Percentiles rank a stretch among this genome's conserved stretches.
phyloP scores from a whole-genome alignment of 1,284 basidiomycete species.

The Amylostereum areolatum region DNA sequence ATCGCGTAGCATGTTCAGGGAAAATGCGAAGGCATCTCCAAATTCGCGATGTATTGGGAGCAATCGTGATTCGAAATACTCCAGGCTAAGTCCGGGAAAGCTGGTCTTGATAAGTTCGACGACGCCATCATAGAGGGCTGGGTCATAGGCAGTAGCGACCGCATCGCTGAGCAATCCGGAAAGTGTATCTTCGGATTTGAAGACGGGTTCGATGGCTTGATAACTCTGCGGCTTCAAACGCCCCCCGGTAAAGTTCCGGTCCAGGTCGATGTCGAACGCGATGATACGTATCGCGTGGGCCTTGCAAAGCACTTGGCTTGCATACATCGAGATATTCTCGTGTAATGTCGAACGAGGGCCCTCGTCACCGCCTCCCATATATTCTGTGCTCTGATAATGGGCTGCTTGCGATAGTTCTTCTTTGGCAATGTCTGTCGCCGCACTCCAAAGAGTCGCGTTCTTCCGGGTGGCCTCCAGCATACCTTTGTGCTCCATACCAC shows the following conservation, averaged over 20 bases:
- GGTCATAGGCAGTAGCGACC: constrained; percentile 62
- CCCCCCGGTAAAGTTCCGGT: constrained; percentile 35
- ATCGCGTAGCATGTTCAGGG: constrained; percentile 42
- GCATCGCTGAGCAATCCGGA: constrained; percentile 63
- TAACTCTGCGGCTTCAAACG: constrained; percentile 50
- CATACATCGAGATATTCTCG: constrained; percentile 53
- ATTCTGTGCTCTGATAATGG: constrained; percentile 49
- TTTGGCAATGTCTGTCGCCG: constrained; percentile 52
- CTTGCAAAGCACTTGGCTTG: constrained; percentile 71
- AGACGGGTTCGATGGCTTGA: constrained; percentile 44
- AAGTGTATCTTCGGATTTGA: constrained; percentile 56
- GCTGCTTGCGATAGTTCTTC: constrained; percentile 64
- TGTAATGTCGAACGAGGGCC: constrained; percentile 53
- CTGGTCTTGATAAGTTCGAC: constrained; percentile 35
- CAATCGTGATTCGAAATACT: constrained; percentile 60
- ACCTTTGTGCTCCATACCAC: constrained; percentile 69
- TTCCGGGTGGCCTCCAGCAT: constrained; percentile 51
- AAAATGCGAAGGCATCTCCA: constrained; percentile 78
- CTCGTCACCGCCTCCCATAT: constrained; percentile 38
- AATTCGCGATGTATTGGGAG: constrained; percentile 68
- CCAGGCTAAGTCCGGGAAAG: constrained; percentile 52
- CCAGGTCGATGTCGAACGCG: constrained; percentile 62
- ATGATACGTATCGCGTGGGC: constrained; percentile 71
- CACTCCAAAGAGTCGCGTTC: constrained; percentile 59
- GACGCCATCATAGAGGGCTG: constrained; percentile 58